Percentiles rank a stretch among this genome's conserved stretches.
Evolutionary conservation across 1,284 basidiomycete genomes (phyloP).

Genomic region (Moesziomyces antarcticus): DNA sequence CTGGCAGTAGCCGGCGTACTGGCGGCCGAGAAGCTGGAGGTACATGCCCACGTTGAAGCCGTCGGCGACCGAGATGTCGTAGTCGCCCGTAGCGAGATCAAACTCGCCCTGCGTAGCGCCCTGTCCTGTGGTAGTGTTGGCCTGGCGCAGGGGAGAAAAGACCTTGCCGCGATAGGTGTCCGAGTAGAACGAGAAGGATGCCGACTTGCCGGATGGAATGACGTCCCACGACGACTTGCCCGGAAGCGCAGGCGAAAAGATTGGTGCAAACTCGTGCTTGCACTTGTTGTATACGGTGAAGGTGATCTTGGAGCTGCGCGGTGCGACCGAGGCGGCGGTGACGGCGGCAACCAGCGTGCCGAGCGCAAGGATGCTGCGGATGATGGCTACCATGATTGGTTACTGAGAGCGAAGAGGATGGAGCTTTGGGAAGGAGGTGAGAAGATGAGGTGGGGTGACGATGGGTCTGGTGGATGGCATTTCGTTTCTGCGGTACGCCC

Average conservation of each 20-base stretch:
- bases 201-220: conserved; percentile 25
- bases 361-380: conserved; percentile 21
- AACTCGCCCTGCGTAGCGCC: conserved; percentile 46
- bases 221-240: conserved; percentile 29
- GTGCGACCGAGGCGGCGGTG: conserved; percentile 11
- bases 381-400: conserved; percentile 31
- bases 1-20: conserved; percentile 31
- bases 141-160: conserved; percentile 39
- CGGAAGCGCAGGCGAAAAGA: conserved; percentile 41
- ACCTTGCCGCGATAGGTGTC: conserved; percentile 43
- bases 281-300: conserved; percentile 48
- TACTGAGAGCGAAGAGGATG: neutral
- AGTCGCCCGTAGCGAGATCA: conserved; percentile 25
- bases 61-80: conserved; percentile 45
- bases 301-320: conserved; percentile 42
- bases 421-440: neutral
- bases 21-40: conserved; percentile 25
- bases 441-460: neutral
- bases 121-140: conserved; percentile 22
- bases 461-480: conserved; percentile 1
- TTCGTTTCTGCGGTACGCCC: no score
- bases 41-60: conserved; percentile 44
- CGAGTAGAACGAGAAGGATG: conserved; percentile 34
- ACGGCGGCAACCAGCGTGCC: conserved; percentile 19
- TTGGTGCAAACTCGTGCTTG: conserved; percentile 42